Evolutionary conservation across 768 basidiomycete genomes (phyloP), one percentile per base, ranked within the genome.

Genomic region (Kwoniella pini): DNA sequence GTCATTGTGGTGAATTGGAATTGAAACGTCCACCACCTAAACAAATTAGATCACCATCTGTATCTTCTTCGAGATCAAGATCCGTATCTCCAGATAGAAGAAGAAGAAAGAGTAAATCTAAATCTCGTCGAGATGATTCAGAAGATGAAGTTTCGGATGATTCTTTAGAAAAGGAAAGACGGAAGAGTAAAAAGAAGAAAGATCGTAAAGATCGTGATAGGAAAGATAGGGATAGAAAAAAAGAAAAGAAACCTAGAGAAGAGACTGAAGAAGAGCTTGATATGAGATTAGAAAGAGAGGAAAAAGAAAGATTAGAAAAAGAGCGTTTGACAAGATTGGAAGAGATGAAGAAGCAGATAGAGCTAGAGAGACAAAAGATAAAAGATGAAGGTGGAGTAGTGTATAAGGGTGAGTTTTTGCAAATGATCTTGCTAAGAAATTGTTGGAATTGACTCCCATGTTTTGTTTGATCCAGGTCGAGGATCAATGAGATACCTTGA

Each of bases 1-100:
- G 82, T 2, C 89, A 87, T 73, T 91, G 89, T 54, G 92, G 92
- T 11, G 92, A 95, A 73, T 85, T 95, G 36, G 88, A 90, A 74
- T 82, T 90, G 11, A 63, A 68, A 11, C 84, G 83, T 57, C 83
- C 83, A 57, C 62, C 70, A 13, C 55, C 69, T 13, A 28, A 50
- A 6, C 49, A 60, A 19, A 21, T 51, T 3, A 50, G 59, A 40
- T 46, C 52, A 28, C 66, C 62, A 15, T 52, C 59, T 3, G 28
- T 49, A 26, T 56, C 62, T 30, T 24, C 43, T 7, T 31, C 42
- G 17, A 70, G 31, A 49, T 70, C 60, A 31, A 31, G 53, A 24
- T 74, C 74, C 3, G 52, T 26, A 5, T 68, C 71, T 6, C 57
- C 59, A 7, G 26, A 61, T 38, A 31, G 60, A 48, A 57, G 17